These are phyloP conservation scores for Euphorbia schlechtendalii DNA, from an alignment of 441 rosid genomes.

Conservation along the genomic window DNA sequence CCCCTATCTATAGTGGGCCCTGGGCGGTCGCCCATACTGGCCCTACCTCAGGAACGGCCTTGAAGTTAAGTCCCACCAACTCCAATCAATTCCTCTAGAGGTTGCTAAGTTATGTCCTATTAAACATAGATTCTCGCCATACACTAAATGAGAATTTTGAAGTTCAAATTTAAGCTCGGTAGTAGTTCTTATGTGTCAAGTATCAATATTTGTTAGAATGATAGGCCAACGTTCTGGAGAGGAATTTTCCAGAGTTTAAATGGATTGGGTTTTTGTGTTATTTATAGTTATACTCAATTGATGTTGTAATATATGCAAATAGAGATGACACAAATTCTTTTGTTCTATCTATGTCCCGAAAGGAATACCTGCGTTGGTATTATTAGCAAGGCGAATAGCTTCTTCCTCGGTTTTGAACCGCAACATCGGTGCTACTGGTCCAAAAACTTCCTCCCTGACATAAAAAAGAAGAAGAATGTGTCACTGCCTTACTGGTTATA, in stretches of 20 bases:
- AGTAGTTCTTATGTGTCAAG: too few relatives aligned
- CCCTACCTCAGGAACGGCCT: too few relatives aligned
- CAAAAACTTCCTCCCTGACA: constrained; percentile 86
- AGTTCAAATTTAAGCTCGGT: background rate
- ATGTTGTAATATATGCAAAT: too few relatives aligned
- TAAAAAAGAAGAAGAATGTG: constrained; percentile 12
- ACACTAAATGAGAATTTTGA: background rate
- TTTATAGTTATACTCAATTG: too few relatives aligned
- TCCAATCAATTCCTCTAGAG: background rate
- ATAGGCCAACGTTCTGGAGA: background rate
- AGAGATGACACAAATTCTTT: too few relatives aligned
- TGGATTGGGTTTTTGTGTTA: background rate
- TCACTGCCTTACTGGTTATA: background rate
- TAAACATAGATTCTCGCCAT: background rate
- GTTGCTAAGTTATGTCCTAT: background rate
- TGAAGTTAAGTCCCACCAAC: background rate
- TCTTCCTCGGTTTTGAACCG: constrained; percentile 88
- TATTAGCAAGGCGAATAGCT: constrained; percentile 70
- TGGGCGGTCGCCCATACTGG: too few relatives aligned
- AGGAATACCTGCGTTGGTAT: constrained; percentile 71
- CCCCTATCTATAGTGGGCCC: too few relatives aligned
- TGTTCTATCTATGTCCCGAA: background rate
- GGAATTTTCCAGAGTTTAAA: background rate
- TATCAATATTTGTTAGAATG: background rate
- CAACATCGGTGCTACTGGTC: constrained; percentile 91